phyloP scores from a whole-genome alignment of 1,139 yeast species.

The Tardiomyces blankii region DNA sequence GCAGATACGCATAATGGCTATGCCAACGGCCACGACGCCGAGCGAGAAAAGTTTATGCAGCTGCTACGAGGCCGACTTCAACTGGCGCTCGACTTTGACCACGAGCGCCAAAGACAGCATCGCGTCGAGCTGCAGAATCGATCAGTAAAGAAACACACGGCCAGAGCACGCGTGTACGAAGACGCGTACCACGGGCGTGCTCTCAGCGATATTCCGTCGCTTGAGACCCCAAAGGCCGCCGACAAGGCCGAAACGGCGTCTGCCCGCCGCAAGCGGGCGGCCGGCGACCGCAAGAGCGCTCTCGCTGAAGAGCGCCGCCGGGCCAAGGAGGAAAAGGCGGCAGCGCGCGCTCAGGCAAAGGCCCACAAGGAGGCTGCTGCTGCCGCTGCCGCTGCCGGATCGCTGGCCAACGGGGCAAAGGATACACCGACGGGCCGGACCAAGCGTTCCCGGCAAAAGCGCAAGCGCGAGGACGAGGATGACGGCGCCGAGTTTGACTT shows the following conservation, averaged over 20 bases:
- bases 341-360: background rate
- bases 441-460: background rate
- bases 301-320: background rate
- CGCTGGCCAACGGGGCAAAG: background rate
- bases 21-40: background rate
- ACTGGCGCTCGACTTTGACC: background rate
- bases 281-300: background rate
- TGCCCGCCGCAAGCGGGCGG: too few relatives aligned
- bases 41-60: background rate
- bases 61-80: background rate
- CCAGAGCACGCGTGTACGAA: background rate
- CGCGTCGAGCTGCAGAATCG: background rate
- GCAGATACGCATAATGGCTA: background rate
- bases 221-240: background rate
- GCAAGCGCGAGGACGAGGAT: conserved; percentile 19
- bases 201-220: background rate
- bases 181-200: background rate
- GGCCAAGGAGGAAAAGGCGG: background rate
- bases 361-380: background rate
- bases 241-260: background rate
- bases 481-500: conserved; percentile 6
- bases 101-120: background rate
- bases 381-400: background rate
- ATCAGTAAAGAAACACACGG: background rate
- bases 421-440: background rate